A percentile compares a stretch with the other conserved stretches of the same genome.
Evolutionary conservation across 768 basidiomycete genomes (phyloP).

Genomic region (Flagelloscypha sp.): DNA sequence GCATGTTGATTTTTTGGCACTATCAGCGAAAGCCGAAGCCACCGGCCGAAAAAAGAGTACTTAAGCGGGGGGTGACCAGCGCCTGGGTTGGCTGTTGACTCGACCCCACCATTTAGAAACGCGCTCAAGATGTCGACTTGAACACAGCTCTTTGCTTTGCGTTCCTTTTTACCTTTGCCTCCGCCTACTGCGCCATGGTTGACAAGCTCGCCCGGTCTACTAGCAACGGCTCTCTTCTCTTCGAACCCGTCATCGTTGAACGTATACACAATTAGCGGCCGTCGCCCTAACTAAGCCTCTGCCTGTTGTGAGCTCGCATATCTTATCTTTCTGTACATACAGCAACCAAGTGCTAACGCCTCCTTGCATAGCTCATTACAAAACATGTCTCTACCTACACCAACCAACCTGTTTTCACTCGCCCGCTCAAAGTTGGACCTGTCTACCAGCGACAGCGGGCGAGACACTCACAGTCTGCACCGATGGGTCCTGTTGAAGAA

Average conservation of each 20-base stretch:
- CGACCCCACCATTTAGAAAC: no score
- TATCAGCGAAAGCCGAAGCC: no score
- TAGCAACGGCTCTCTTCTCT: constrained; percentile 81
- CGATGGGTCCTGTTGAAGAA: constrained; percentile 89
- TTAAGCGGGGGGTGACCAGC: no score
- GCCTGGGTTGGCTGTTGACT: no score
- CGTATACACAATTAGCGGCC: constrained; percentile 56
- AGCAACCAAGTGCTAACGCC: constrained; percentile 10
- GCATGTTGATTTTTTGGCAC: constrained; percentile 34
- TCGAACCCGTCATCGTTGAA: constrained; percentile 81
- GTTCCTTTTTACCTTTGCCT: no score
- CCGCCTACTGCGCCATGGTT: constrained; percentile 65
- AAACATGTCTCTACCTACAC: constrained; percentile 29
- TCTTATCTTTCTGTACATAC: constrained; percentile 13
- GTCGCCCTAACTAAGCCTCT: neutral
- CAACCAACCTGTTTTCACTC: constrained; percentile 47
- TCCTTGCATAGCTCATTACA: constrained; percentile 7
- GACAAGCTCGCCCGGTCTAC: constrained; percentile 74
- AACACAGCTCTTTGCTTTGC: no score
- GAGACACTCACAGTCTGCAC: constrained; percentile 69
- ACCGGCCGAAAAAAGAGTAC: no score
- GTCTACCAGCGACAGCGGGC: constrained; percentile 45
- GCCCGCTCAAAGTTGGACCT: constrained; percentile 69
- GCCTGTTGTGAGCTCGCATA: constrained; percentile 9
- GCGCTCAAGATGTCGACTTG: no score